Evolutionary conservation across 306 rosid species (phyloP).

Genomic region (Fragaria nilgerrensis): DNA sequence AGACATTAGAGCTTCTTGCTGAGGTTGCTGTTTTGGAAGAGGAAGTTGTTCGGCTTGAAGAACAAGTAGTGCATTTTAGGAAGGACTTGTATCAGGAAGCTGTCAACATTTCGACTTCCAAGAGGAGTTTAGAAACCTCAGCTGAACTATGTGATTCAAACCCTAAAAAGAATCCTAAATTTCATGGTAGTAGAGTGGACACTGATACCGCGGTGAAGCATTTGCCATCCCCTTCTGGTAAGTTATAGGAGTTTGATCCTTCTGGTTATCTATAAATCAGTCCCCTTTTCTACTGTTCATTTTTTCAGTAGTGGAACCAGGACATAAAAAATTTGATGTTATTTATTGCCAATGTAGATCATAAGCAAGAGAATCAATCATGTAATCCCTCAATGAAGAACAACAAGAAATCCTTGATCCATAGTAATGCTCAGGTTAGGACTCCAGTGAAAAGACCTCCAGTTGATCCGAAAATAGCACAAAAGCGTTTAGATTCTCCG

Average conservation of each 20-base stretch:
- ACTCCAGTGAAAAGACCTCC: constrained; percentile 47
- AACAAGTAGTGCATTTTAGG: constrained; percentile 70
- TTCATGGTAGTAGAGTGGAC: constrained; percentile 33
- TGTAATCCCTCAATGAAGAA: constrained; percentile 34
- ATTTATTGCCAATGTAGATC: constrained; percentile 45
- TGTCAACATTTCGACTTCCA: constrained; percentile 63
- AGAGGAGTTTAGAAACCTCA: constrained; percentile 46
- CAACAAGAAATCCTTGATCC: constrained; percentile 35
- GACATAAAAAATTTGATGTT: neutral
- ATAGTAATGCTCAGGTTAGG: constrained; percentile 33
- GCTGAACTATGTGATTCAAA: constrained; percentile 25
- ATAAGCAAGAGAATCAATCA: constrained; percentile 59
- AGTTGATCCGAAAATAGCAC: constrained; percentile 40
- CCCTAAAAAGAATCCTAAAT: constrained; percentile 34
- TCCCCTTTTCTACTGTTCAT: neutral
- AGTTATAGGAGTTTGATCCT: constrained; percentile 25
- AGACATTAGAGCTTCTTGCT: constrained; percentile 85
- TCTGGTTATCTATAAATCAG: neutral
- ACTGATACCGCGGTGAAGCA: constrained; percentile 23
- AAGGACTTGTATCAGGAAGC: constrained; percentile 81
- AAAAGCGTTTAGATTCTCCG: constrained; percentile 40
- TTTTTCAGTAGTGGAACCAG: neutral
- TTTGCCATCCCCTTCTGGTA: constrained; percentile 37
- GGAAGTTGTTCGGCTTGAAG: constrained; percentile 90
- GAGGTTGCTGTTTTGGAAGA: constrained; percentile 97